Evolutionary conservation across 2,329 filamentous ascomycete species (phyloP).

Genomic region (Apiospora malaysiana): DNA sequence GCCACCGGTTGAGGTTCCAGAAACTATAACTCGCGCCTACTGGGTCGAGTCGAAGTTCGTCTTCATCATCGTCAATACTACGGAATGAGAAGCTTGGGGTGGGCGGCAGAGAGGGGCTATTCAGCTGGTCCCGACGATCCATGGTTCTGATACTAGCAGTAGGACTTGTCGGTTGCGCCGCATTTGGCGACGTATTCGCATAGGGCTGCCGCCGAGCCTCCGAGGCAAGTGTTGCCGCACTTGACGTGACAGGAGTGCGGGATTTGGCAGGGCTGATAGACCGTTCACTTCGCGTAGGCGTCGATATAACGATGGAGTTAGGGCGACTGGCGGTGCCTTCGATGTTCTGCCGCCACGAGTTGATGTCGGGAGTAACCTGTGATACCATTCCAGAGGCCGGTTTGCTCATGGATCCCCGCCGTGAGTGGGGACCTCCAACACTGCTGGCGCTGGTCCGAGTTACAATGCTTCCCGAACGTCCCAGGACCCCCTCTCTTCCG

Average conservation of each 20-base stretch:
- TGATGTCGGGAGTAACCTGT: conserved; percentile 69
- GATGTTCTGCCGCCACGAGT: conserved; percentile 81
- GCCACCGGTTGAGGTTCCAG: conserved; percentile 65
- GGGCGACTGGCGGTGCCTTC: conserved; percentile 47
- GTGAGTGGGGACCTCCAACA: conserved; percentile 50
- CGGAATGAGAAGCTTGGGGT: conserved; percentile 62
- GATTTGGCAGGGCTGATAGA: conserved; percentile 61
- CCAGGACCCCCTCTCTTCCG: conserved; percentile 63
- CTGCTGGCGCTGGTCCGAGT: conserved; percentile 59
- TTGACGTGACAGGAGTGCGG: conserved; percentile 44
- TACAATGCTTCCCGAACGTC: conserved; percentile 61
- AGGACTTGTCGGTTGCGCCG: conserved; percentile 23
- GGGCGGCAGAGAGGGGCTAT: conserved; percentile 45
- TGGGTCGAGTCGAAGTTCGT: conserved; percentile 44
- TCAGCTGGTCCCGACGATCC: conserved; percentile 18
- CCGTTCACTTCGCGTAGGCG: conserved; percentile 54
- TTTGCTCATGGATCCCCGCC: conserved; percentile 59
- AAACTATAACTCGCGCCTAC: conserved; percentile 54
- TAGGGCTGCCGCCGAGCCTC: conserved; percentile 55
- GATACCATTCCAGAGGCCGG: conserved; percentile 39
- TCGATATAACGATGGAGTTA: conserved; percentile 39
- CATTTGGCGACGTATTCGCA: conserved; percentile 25
- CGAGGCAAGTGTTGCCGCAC: conserved; percentile 48
- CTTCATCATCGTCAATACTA: conserved; percentile 48
- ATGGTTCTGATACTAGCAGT: conserved; percentile 33